A percentile compares a stretch with the other conserved stretches of the same genome.
Evolutionary conservation across 495 filamentous ascomycete genomes (phyloP).

Genomic region (Trichoderma erinaceum): DNA sequence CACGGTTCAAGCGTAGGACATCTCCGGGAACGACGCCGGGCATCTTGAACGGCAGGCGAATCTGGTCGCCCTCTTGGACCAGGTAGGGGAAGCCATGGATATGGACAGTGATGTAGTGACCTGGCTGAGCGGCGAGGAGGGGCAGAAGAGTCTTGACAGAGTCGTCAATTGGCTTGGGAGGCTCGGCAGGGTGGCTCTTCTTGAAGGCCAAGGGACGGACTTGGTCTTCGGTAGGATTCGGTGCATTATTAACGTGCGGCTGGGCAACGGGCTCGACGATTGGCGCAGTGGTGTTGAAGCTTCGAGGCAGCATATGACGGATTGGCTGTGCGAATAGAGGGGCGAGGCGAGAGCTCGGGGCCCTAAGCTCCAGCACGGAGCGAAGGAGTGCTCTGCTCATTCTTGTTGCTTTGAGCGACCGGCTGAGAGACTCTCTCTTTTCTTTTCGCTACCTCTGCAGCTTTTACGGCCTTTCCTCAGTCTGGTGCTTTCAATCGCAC

Average conservation of each 20-base stretch:
- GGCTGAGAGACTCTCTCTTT: neutral
- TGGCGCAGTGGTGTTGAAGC: conserved; percentile 21
- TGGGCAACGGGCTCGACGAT: conserved; percentile 18
- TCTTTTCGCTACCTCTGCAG: neutral
- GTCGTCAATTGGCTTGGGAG: conserved; percentile 25
- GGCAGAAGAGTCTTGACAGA: conserved; percentile 66
- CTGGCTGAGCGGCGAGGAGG: conserved; percentile 66
- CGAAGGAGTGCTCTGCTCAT: conserved; percentile 33
- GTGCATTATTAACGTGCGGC: conserved; percentile 14
- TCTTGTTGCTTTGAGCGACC: neutral
- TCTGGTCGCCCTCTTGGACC: conserved; percentile 72
- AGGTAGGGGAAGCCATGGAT: conserved; percentile 88
- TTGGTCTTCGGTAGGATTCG: conserved; percentile 11
- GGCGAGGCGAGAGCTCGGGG: conserved; percentile 25
- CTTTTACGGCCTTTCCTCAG: neutral
- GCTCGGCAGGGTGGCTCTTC: conserved; percentile 12
- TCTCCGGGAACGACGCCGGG: conserved; percentile 75
- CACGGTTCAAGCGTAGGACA: conserved; percentile 77
- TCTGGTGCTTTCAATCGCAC: neutral
- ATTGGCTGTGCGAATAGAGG: conserved; percentile 26
- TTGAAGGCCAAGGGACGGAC: conserved; percentile 16
- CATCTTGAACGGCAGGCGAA: conserved; percentile 96
- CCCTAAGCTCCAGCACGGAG: conserved; percentile 30
- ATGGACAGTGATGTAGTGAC: conserved; percentile 81
- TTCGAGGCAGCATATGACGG: conserved; percentile 17